Percentiles rank a stretch among this genome's conserved stretches.
These are phyloP conservation scores for Nitzschia inconspicua DNA, from an alignment of 108 stramenopile genomes.

Conservation along the genomic window DNA sequence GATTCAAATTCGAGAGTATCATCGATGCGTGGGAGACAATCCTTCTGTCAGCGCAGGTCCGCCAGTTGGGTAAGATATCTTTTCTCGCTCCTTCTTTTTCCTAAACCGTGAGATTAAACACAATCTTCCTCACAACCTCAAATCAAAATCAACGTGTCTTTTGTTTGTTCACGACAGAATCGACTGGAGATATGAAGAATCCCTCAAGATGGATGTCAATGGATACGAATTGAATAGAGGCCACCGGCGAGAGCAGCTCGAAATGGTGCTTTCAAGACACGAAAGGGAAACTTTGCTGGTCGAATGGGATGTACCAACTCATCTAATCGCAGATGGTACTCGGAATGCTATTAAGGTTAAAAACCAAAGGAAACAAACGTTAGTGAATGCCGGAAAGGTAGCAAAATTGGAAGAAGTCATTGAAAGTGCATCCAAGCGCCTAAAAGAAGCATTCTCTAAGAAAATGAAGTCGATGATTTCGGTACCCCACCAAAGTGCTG, in stretches of 20 bases:
- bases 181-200: constrained; percentile 15
- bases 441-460: background rate
- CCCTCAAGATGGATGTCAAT: constrained; percentile 4
- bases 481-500: background rate
- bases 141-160: too few species aligned
- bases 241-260: constrained; percentile 19
- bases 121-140: background rate
- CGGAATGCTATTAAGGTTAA: constrained; percentile 49
- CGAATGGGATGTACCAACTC: constrained; percentile 46
- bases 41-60: constrained; percentile 21
- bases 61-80: constrained; percentile 25
- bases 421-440: constrained; percentile 14
- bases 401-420: constrained; percentile 32
- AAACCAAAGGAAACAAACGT: constrained; percentile 52
- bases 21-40: constrained; percentile 11
- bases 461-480: background rate
- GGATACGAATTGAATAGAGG: constrained; percentile 33
- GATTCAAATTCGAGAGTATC: constrained; percentile 26
- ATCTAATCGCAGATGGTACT: constrained; percentile 44
- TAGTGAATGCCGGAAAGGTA: constrained; percentile 48
- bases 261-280: constrained; percentile 28
- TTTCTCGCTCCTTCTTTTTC: background rate
- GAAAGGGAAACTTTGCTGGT: constrained; percentile 54
- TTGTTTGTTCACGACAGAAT: constrained; percentile 11
- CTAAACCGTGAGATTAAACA: background rate